These are phyloP conservation scores for Eucalyptus polyanthemos DNA, from an alignment of 345 rosid species.

Conservation along the genomic window DNA sequence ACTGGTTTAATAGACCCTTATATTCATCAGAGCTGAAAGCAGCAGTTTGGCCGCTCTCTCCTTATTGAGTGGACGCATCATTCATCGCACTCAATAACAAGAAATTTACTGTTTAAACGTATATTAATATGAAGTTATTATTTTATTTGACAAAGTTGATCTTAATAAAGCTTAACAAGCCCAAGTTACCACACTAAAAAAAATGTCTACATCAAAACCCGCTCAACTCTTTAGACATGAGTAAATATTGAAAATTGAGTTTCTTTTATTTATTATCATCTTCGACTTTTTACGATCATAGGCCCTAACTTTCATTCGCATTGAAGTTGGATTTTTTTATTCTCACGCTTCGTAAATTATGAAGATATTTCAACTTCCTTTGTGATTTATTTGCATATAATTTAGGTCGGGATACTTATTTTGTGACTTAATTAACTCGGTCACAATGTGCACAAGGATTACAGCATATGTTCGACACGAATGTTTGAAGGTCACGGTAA, in stretches of 20 bases:
- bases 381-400: not conserved
- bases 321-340: not conserved
- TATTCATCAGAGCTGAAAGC: not conserved
- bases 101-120: not conserved
- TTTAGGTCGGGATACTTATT: not conserved
- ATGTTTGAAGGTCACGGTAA: not conserved
- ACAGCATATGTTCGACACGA: fast-evolving
- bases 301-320: not conserved
- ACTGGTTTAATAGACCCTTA: not conserved
- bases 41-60: not conserved
- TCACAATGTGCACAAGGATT: not conserved
- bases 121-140: not conserved
- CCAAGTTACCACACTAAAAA: not conserved
- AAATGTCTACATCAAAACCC: not conserved
- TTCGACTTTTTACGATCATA: not conserved
- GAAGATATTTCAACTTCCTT: not conserved
- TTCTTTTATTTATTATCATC: not conserved
- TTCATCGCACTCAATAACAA: not conserved
- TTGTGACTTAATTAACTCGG: not conserved
- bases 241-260: not conserved
- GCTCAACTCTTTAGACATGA: not conserved
- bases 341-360: not conserved
- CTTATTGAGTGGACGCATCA: not conserved
- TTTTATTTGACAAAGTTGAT: not conserved
- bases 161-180: not conserved